A percentile compares a stretch with the other conserved stretches of the same genome.
phyloP scores from a whole-genome alignment of 1,284 basidiomycete genomes.

The Schizophyllum amplum region DNA sequence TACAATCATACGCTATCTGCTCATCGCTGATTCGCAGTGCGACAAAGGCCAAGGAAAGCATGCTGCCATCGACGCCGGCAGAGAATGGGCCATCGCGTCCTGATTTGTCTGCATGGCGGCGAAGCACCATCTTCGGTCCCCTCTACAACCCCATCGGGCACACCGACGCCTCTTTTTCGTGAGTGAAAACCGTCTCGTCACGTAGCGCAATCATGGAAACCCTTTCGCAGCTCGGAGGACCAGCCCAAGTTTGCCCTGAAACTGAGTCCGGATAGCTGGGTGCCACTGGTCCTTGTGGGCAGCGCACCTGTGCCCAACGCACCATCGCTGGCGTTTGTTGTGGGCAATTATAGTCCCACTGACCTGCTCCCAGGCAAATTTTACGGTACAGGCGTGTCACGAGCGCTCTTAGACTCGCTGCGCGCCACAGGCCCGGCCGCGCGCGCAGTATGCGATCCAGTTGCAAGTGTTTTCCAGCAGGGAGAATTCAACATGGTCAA shows the following conservation, averaged over 20 bases:
- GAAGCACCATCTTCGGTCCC: conserved; percentile 48
- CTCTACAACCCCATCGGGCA: conserved; percentile 31
- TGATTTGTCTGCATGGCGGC: conserved; percentile 21
- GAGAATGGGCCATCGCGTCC: conserved; percentile 4
- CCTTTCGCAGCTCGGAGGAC: conserved; percentile 9
- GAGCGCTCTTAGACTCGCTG: conserved; percentile 38
- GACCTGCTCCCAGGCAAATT: conserved; percentile 41
- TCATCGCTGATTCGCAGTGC: conserved; percentile 20
- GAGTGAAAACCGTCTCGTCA: background rate
- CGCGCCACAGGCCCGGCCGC: conserved; percentile 38
- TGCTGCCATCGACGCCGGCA: conserved; percentile 7
- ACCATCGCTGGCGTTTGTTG: conserved; percentile 26
- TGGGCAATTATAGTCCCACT: conserved; percentile 22
- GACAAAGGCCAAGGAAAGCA: conserved; percentile 14
- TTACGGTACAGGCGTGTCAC: conserved; percentile 35
- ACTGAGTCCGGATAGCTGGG: conserved; percentile 31
- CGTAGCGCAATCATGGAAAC: background rate
- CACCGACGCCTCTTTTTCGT: conserved; percentile 12
- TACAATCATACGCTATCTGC: conserved; percentile 5
- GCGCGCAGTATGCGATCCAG: conserved; percentile 28
- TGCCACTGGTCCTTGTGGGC: conserved; percentile 37
- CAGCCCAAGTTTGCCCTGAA: conserved; percentile 28
- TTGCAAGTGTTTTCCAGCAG: conserved; percentile 31
- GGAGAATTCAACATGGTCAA: conserved; percentile 35
- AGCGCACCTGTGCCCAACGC: conserved; percentile 18